Conservation (phyloP, 768 basidiomycete species). For the Auricularia sp. region DNA sequence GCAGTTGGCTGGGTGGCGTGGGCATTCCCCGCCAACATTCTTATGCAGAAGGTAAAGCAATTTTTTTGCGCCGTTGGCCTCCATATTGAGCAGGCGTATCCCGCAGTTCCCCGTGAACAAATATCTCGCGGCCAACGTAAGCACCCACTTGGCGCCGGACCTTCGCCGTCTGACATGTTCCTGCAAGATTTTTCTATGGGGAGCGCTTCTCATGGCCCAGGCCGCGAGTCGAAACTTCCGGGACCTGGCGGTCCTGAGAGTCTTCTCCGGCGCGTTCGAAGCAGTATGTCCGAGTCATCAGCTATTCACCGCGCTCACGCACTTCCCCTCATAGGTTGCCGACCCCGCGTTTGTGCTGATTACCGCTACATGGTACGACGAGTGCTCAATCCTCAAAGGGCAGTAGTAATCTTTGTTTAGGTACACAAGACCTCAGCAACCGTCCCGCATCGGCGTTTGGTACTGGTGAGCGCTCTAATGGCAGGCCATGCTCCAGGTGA, state of each 20-base stretch:
- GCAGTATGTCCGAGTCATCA: constrained; percentile 16
- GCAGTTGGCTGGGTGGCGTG: constrained; percentile 27
- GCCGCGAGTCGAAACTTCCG: constrained; percentile 30
- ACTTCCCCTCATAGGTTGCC: neutral
- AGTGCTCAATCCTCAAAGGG: neutral
- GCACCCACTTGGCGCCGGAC: neutral
- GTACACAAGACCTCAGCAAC: constrained; percentile 33
- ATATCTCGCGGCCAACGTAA: constrained; percentile 30
- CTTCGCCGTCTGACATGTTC: neutral
- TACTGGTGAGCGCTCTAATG: constrained; percentile 11
- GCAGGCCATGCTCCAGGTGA: neutral
- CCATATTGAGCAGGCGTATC: neutral
- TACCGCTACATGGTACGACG: constrained; percentile 17
- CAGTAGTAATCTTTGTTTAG: constrained; percentile 9
- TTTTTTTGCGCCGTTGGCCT: constrained; percentile 2
- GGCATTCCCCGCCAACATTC: constrained; percentile 33
- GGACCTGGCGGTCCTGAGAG: constrained; percentile 27
- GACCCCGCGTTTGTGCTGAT: constrained; percentile 22
- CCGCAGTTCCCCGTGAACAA: constrained; percentile 23
- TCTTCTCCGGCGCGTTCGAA: constrained; percentile 31
- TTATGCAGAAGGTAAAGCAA: constrained; percentile 24
- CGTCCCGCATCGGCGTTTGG: constrained; percentile 27
- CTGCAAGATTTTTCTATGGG: constrained; percentile 21
- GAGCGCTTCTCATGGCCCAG: constrained; percentile 31
- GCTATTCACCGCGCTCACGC: neutral